A percentile compares a stretch with the other conserved stretches of the same genome.
phyloP scores from a whole-genome alignment of 306 rosid species.

The Prosopis cineraria region DNA sequence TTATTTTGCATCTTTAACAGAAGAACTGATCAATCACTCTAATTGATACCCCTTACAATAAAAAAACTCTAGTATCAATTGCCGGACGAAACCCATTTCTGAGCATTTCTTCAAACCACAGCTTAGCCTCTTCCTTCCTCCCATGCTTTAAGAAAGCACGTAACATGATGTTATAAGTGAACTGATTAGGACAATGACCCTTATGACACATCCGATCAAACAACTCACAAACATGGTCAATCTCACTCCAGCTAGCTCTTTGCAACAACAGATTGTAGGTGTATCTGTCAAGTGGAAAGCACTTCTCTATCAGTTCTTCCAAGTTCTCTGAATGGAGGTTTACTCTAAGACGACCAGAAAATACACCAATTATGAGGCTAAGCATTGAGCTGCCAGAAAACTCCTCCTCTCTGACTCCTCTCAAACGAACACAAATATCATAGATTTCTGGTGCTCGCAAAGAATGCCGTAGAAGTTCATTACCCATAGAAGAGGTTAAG shows the following conservation, averaged over 20 bases:
- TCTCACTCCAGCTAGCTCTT: conserved; percentile 42
- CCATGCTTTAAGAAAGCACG: conserved; percentile 59
- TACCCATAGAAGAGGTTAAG: conserved; percentile 73
- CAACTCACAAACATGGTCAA: conserved; percentile 57
- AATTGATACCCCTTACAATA: conserved; percentile 23
- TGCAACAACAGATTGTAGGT: conserved; percentile 75
- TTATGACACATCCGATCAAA: conserved; percentile 52
- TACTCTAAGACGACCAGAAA: conserved; percentile 56
- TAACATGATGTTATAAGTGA: conserved; percentile 65
- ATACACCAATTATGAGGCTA: conserved; percentile 60
- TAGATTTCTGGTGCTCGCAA: conserved; percentile 53
- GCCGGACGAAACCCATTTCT: conserved; percentile 53
- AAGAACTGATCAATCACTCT: background rate
- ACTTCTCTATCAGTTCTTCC: conserved; percentile 61
- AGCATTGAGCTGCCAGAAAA: conserved; percentile 47
- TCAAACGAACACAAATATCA: conserved; percentile 46
- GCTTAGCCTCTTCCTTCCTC: conserved; percentile 52
- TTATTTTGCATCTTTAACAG: conserved; percentile 28
- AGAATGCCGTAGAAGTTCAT: conserved; percentile 61
- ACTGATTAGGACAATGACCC: conserved; percentile 68
- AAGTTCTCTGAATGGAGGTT: conserved; percentile 40
- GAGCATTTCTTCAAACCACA: conserved; percentile 57
- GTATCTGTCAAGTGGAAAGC: conserved; percentile 65
- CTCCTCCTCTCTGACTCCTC: conserved; percentile 43
- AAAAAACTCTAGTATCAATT: background rate